A percentile compares a stretch with the other conserved stretches of the same genome.
phyloP scores from a whole-genome alignment of 1,139 yeast species.

The Candida labiduridarum region DNA sequence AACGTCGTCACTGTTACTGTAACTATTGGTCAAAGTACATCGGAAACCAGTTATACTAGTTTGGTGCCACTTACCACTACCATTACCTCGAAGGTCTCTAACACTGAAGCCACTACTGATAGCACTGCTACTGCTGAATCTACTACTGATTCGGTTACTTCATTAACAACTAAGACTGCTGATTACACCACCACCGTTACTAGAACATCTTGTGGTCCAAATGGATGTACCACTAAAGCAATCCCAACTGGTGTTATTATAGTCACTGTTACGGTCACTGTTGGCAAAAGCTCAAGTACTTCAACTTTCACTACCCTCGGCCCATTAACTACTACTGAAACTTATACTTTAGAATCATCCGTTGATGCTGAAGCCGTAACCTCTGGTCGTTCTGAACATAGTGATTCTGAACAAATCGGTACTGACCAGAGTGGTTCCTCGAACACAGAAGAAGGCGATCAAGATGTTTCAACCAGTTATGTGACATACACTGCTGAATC shows the following conservation, averaged over 20 bases:
- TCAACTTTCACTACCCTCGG: slow-evolving; percentile 10
- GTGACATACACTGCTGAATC: slow-evolving; percentile 17
- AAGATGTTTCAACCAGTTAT: slow-evolving; percentile 3
- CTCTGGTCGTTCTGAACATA: background rate
- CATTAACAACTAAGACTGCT: slow-evolving; percentile 4
- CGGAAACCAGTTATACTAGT: background rate
- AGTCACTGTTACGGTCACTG: slow-evolving; percentile 7
- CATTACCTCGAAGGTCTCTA: background rate
- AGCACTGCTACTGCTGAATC: background rate
- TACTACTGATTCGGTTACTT: background rate
- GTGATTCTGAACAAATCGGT: background rate
- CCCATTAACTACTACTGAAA: slow-evolving; percentile 8
- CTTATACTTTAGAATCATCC: background rate
- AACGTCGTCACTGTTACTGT: background rate
- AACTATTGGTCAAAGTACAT: background rate
- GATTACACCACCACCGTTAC: slow-evolving; percentile 5
- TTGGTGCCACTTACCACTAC: slow-evolving; percentile 2
- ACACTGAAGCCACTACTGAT: background rate
- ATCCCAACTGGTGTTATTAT: slow-evolving; percentile 7
- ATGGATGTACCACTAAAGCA: slow-evolving; percentile 3
- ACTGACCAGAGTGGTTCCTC: background rate
- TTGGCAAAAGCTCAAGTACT: slow-evolving; percentile 3
- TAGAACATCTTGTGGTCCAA: slow-evolving; percentile 4
- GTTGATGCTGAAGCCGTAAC: background rate
- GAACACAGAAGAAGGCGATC: background rate